phyloP scores from a whole-genome alignment of 2,329 filamentous ascomycete species.

The Colletotrichum trifolii region DNA sequence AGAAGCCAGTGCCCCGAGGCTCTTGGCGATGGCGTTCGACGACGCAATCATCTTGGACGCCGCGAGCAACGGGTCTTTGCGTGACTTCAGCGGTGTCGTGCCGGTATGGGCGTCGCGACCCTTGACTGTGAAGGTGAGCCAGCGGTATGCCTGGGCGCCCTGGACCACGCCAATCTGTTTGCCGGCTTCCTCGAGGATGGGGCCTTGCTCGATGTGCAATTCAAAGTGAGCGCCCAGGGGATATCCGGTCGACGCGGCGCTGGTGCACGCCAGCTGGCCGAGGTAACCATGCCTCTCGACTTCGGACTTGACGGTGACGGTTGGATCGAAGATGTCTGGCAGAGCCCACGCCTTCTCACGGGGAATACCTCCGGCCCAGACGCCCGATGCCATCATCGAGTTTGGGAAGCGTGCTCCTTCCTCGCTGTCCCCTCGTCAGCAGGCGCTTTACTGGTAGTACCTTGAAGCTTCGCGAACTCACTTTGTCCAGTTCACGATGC shows the following conservation, averaged over 20 bases:
- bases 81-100: constrained; percentile 74
- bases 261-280: constrained; percentile 54
- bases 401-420: constrained; percentile 84
- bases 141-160: constrained; percentile 80
- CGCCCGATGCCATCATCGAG: constrained; percentile 79
- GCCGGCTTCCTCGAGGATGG: constrained; percentile 73
- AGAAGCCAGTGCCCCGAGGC: constrained; percentile 70
- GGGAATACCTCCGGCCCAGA: constrained; percentile 78
- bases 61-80: constrained; percentile 75
- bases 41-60: constrained; percentile 75
- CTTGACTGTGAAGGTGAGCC: constrained; percentile 74
- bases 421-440: constrained; percentile 62
- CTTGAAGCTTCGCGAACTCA: constrained; percentile 42
- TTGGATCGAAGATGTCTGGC: constrained; percentile 58
- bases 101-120: constrained; percentile 80
- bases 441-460: no score
- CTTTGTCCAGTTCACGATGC: constrained; percentile 84
- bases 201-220: constrained; percentile 87
- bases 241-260: constrained; percentile 12
- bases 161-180: constrained; percentile 77
- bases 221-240: constrained; percentile 83
- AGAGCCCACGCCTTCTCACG: constrained; percentile 67
- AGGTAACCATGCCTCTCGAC: constrained; percentile 79
- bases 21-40: constrained; percentile 70
- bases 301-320: constrained; percentile 51